Base-by-base conservation (phyloP, 495 filamentous ascomycete genomes). In the Penicillium waksmanii region DNA sequence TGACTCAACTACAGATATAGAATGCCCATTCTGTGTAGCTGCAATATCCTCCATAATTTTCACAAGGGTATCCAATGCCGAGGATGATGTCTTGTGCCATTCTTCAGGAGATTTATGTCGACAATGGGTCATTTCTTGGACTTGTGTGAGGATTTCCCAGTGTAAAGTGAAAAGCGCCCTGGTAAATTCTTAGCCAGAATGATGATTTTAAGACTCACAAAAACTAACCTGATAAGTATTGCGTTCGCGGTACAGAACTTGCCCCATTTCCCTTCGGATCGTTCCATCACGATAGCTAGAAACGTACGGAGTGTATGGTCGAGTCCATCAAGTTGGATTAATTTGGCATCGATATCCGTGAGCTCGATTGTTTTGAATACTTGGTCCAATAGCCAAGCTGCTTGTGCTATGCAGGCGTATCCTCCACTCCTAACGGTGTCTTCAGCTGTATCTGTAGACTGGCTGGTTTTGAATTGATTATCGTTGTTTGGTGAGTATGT, bases 391-490 rank as follows among this genome's bases (percentile, higher is more conserved):
- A 75, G 66, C 51, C 65, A 72, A 11, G 65, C 61, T 12, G 72
- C 72, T 51, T 76, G 73, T 1, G 67, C 66, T 18, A 64, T 56
- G 5, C 72, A 62, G 19, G 60, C 64, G 50, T 76, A 76, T 8
- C 59, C 57, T 9, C 27, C 27, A 31, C 1, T 31, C 27, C 27
- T 31, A 6, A 31, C 8, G 10, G 66, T 66, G 27, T 1, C n/a
- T 13, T 50, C 51, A 1, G 19, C 36, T 0, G 5, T 40, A 19
- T 43, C 31, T 42, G 51, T 31, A 42, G 36, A 3, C 27, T 31
- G 27, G 27, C 3, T 9, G 15, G 15, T 0, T n/a, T n/a, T 40
- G 36, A n/a, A 40, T 3, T 13, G 12, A 12, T 12, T 40, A 40
- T 40, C 5, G 36, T n/a, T 12, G 0, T 13, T 13, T 40, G n/a